These are phyloP conservation scores for Saprolegnia parasitica DNA, from an alignment of 352 stramenopile genomes.

Conservation along the genomic window DNA sequence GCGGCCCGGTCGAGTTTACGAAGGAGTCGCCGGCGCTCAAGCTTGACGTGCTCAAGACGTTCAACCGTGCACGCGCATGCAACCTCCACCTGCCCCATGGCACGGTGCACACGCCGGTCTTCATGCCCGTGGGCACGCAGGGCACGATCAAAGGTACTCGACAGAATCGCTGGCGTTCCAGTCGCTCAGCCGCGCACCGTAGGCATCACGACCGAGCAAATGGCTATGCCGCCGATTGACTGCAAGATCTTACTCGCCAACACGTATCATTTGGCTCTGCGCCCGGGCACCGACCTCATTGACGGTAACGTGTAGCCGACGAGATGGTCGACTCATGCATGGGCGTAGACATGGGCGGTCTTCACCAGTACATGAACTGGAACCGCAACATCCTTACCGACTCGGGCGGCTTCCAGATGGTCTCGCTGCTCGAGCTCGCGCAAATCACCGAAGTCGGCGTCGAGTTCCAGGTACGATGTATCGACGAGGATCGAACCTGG, in stretches of 20 bases:
- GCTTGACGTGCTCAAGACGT: slow-evolving; percentile 28
- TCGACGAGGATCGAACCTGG: neutral
- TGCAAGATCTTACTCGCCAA: slow-evolving; percentile 95
- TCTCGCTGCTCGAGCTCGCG: slow-evolving; percentile 92
- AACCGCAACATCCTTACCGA: slow-evolving; percentile 93
- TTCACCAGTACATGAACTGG: slow-evolving; percentile 97
- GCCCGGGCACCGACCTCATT: slow-evolving; percentile 87
- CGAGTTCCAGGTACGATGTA: slow-evolving; percentile 41
- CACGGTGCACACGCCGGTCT: slow-evolving; percentile 88
- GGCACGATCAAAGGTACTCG: slow-evolving; percentile 88
- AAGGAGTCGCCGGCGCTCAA: slow-evolving; percentile 32
- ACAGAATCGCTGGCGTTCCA: neutral
- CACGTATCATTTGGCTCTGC: slow-evolving; percentile 96
- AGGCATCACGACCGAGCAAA: slow-evolving; percentile 78
- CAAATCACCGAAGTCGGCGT: slow-evolving; percentile 86
- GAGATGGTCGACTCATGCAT: neutral
- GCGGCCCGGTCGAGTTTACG: slow-evolving; percentile 8
- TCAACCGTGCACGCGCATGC: slow-evolving; percentile 56
- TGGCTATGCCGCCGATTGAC: slow-evolving; percentile 57
- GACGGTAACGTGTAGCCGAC: slow-evolving; percentile 28
- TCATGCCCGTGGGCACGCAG: slow-evolving; percentile 98
- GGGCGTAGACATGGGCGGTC: slow-evolving; percentile 74
- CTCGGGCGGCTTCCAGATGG: slow-evolving; percentile 98
- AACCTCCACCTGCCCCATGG: slow-evolving; percentile 83
- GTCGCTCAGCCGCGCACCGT: neutral